Conservation (phyloP, 345 rosid species). For the Populus deltoides region DNA sequence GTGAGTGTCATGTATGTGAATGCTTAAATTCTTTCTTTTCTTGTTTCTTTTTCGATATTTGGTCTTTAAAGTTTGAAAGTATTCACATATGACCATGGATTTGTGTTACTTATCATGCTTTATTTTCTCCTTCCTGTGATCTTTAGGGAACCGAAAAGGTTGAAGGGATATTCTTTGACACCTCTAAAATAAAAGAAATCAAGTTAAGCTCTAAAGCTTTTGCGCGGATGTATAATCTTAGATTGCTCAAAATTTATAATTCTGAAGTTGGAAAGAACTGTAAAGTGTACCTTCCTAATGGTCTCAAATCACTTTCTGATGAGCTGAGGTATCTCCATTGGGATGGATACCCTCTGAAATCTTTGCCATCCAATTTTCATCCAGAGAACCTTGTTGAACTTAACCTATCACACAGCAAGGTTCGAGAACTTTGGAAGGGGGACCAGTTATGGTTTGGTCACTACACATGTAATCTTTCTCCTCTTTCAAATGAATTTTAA, state of each 20-base stretch:
- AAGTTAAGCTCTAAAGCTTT: background rate
- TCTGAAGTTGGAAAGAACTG: background rate
- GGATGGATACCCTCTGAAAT: background rate
- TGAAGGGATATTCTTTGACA: constrained; percentile 13
- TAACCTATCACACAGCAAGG: background rate
- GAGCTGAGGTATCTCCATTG: constrained; percentile 9
- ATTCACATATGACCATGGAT: too few relatives aligned
- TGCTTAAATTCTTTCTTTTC: too few relatives aligned
- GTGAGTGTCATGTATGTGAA: background rate
- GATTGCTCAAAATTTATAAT: background rate
- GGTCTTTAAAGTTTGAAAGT: too few relatives aligned
- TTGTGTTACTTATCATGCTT: too few relatives aligned
- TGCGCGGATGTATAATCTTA: background rate
- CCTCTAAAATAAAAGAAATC: background rate
- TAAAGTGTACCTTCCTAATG: background rate
- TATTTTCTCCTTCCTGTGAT: too few relatives aligned
- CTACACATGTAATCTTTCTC: too few relatives aligned
- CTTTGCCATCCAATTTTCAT: background rate
- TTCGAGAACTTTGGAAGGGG: constrained; percentile 4
- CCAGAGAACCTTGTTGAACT: constrained; percentile 4
- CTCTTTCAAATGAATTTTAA: too few relatives aligned
- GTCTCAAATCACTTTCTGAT: background rate
- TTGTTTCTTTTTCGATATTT: too few relatives aligned
- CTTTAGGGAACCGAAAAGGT: constrained; percentile 4
- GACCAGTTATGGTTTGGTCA: background rate